These are phyloP conservation scores for Thraustochytrium sp. DNA, from an alignment of 352 stramenopile genomes.

Conservation along the genomic window DNA sequence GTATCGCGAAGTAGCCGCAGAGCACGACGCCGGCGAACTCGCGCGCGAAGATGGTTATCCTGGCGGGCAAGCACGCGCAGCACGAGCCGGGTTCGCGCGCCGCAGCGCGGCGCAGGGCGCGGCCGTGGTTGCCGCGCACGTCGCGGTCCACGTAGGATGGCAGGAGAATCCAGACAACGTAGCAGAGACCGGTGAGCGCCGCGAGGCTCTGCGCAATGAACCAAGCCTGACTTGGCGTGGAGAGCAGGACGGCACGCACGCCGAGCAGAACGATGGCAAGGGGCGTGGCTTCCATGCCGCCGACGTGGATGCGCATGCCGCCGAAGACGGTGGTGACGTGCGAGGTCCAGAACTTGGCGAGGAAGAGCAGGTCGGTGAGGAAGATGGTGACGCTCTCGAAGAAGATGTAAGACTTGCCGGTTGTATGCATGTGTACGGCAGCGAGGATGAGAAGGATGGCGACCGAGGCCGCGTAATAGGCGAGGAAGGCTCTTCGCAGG, in stretches of 20 bases:
- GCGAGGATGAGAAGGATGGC: not conserved
- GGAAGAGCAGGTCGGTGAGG: conserved; percentile 1
- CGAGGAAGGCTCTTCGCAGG: not conserved
- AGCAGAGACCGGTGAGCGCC: not conserved
- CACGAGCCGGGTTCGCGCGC: not conserved
- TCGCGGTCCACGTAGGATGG: not conserved
- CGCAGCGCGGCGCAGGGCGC: not conserved
- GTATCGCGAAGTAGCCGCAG: not conserved
- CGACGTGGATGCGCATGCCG: not conserved
- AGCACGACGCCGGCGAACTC: not conserved
- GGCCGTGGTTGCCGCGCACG: not conserved
- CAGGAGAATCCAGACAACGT: not conserved
- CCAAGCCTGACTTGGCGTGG: conserved; percentile 13
- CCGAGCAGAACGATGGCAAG: not conserved
- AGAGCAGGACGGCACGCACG: not conserved
- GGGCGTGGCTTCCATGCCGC: not conserved
- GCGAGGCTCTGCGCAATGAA: not conserved
- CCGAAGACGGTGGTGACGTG: not conserved
- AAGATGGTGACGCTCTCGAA: conserved; percentile 4
- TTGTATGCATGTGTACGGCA: not conserved
- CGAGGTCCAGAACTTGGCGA: not conserved
- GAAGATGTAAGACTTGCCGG: not conserved
- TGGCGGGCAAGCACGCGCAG: not conserved
- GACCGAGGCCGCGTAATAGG: not conserved
- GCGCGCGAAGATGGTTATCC: not conserved